phyloP scores from a whole-genome alignment of 2,329 filamentous ascomycete genomes.

The Talaromyces albobiverticillius region DNA sequence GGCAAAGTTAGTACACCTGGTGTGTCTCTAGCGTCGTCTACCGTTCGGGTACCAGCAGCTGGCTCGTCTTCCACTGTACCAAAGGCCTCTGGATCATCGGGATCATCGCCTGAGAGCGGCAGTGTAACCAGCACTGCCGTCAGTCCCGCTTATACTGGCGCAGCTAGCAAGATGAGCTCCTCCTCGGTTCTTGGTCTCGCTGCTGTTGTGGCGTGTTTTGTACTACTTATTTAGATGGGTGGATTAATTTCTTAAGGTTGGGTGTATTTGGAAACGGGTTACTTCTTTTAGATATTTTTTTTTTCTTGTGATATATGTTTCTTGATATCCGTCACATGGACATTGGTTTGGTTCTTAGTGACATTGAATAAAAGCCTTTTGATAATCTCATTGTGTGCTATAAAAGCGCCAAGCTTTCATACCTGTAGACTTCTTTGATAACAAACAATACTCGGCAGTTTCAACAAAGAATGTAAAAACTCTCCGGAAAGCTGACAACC shows the following conservation, averaged over 20 bases:
- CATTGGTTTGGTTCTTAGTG: neutral
- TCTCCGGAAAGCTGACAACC: too few species aligned
- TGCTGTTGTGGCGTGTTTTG: neutral
- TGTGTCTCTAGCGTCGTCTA: neutral
- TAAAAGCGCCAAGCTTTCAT: too few species aligned
- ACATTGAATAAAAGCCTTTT: neutral
- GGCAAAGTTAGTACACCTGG: neutral
- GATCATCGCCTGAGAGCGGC: neutral
- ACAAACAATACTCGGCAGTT: too few species aligned
- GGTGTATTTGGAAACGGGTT: neutral
- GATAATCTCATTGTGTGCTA: too few species aligned
- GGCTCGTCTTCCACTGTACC: neutral
- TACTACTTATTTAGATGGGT: conserved; percentile 8
- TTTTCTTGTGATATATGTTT: neutral
- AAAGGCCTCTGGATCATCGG: neutral
- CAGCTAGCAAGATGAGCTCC: conserved; percentile 3
- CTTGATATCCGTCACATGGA: neutral
- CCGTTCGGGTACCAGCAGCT: neutral
- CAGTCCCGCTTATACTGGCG: conserved; percentile 12
- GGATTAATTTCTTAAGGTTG: neutral
- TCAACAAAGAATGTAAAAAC: too few species aligned
- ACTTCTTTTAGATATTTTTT: neutral
- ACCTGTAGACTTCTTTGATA: too few species aligned
- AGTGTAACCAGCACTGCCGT: conserved; percentile 4
- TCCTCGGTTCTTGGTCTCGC: neutral